These are phyloP conservation scores for Articulospora tetracladia DNA, from an alignment of 495 filamentous ascomycete genomes.

Conservation along the genomic window DNA sequence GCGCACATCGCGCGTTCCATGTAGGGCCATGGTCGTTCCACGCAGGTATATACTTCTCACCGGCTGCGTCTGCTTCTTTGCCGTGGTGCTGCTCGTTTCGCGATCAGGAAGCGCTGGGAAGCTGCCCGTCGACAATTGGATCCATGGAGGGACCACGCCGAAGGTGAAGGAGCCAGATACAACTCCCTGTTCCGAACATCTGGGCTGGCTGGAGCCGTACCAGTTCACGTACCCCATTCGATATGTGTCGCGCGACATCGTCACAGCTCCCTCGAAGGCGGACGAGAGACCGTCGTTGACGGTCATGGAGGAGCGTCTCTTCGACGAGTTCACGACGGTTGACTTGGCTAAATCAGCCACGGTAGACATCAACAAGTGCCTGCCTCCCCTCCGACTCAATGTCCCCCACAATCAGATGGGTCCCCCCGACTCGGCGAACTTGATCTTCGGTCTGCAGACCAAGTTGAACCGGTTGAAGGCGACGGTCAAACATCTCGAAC, in stretches of 20 bases:
- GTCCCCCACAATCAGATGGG: slow-evolving; percentile 12
- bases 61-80: slow-evolving; percentile 11
- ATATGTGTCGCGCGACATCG: slow-evolving; percentile 23
- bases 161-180: slow-evolving; percentile 3
- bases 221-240: slow-evolving; percentile 21
- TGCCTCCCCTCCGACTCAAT: slow-evolving; percentile 17
- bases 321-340: slow-evolving; percentile 12
- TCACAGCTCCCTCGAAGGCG: slow-evolving; percentile 6
- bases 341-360: slow-evolving; percentile 15
- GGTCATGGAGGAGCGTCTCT: slow-evolving; percentile 20
- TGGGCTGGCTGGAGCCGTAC: slow-evolving; percentile 25
- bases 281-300: slow-evolving; percentile 18
- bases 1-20: slow-evolving; percentile 10
- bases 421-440: slow-evolving; percentile 20
- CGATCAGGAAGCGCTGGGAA: background rate
- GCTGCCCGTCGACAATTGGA: background rate
- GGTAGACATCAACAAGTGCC: slow-evolving; percentile 7
- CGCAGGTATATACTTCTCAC: slow-evolving; percentile 13
- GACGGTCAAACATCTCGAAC: slow-evolving; percentile 52
- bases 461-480: slow-evolving; percentile 50
- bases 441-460: slow-evolving; percentile 58
- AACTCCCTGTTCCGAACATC: slow-evolving; percentile 14
- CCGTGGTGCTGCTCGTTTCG: slow-evolving; percentile 11
- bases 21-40: slow-evolving; percentile 18
- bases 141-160: background rate